Evolutionary conservation across 148 eudicot genomes (phyloP).

Genomic region (Dianthus caryophyllus): DNA sequence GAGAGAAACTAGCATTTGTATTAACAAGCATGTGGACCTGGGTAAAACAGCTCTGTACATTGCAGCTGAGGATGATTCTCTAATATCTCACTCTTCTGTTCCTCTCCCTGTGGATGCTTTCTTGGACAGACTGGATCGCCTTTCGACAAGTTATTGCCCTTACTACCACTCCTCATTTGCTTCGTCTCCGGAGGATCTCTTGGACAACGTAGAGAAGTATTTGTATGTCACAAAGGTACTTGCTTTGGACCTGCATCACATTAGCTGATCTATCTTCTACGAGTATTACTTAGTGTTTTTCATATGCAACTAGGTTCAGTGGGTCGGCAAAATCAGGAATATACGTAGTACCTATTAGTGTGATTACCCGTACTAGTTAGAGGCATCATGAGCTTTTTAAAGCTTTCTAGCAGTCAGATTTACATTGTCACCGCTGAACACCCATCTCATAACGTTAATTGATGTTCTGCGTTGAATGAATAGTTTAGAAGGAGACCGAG

Average conservation of each 20-base stretch:
- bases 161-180: constrained; percentile 54
- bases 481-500: background rate
- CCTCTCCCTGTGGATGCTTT: constrained; percentile 91
- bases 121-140: constrained; percentile 60
- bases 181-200: constrained; percentile 65
- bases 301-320: background rate
- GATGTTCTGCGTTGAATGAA: background rate
- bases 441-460: background rate
- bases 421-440: background rate
- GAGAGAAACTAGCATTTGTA: constrained; percentile 75
- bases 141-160: constrained; percentile 64
- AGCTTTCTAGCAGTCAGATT: background rate
- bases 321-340: background rate
- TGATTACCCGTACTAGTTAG: background rate
- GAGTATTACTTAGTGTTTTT: background rate
- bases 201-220: constrained; percentile 65
- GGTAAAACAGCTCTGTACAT: constrained; percentile 66
- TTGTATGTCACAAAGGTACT: constrained; percentile 67
- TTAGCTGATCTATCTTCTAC: background rate
- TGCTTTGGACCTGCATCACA: background rate
- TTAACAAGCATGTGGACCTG: constrained; percentile 62
- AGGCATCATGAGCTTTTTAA: background rate
- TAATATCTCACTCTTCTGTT: constrained; percentile 83
- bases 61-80: constrained; percentile 94
- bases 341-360: background rate